Evolutionary conservation across 805 yeast species (phyloP), one percentile per base, ranked within the genome.

Genomic region (Sugiyamaella valdiviana): DNA sequence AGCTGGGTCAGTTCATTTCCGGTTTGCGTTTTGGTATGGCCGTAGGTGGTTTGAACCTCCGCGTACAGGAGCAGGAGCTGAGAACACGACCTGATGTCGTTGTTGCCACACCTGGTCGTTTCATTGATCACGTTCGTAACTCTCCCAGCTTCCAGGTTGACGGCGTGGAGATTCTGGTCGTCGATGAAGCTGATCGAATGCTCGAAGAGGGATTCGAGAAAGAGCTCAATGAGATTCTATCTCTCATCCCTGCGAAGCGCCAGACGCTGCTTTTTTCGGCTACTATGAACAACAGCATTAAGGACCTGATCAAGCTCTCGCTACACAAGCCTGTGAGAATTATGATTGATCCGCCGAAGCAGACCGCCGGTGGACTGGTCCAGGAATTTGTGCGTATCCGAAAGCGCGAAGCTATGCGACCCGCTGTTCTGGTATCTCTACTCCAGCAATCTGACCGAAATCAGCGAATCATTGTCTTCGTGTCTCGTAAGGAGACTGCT

Each of bases 141-240:
- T 90, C 98, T 5, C 88, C 96, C 6, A 83, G 93, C 45, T 93
- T 93, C 65, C 80, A 81, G 43, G 95, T 89, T 42, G 98, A 93
- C 57, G 75, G 82, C 29, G 93, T 93, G 44, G 99, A 93, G 70
- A 85, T 93, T 46, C 73, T 93, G 59, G 95, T 93, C 24, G 76
- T 93, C 57, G 99, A 93, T 72, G 99, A 93, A 73, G 99, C 99
- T 51, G 99, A 93, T 75, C 82, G 99, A 72, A 93, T 93, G 98
- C 76, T 93, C 58, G 99, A 93, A 65, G 99, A 93, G 69, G 99
- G 99, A 63, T 93, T 93, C 79, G 96, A 90, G 68, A 87, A 82
- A 46, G 99, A 93, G 68, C 73, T 93, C 57, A 83, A 88, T 16
- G 99, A 93, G 65, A 91, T 93, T 51, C 76, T 93, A 67, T 77